A percentile compares a stretch with the other conserved stretches of the same genome.
phyloP scores from a whole-genome alignment of 2,329 filamentous ascomycete genomes.

The Epichloe festucae region DNA sequence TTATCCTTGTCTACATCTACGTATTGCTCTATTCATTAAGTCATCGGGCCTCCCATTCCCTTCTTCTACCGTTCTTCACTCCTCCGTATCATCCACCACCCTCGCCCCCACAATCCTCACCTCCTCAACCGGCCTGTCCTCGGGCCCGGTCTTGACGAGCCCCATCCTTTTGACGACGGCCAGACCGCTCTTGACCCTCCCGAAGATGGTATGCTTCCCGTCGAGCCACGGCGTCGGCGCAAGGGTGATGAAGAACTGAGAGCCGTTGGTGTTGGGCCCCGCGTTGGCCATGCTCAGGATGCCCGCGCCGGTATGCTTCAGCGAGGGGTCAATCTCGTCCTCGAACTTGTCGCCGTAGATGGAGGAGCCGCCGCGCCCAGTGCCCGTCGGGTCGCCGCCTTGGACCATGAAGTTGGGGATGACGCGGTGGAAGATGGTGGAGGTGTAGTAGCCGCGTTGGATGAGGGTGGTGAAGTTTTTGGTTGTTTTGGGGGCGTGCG shows the following conservation, averaged over 20 bases:
- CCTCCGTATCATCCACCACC: constrained; percentile 42
- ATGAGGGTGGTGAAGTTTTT: constrained; percentile 76
- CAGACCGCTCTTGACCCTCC: constrained; percentile 74
- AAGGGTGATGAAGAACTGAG: constrained; percentile 91
- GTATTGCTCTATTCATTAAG: too few relatives aligned
- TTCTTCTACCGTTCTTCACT: constrained; percentile 3
- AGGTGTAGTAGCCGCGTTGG: constrained; percentile 76
- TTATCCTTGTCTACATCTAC: too few relatives aligned
- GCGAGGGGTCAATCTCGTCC: constrained; percentile 66
- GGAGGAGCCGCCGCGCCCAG: constrained; percentile 73
- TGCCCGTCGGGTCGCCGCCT: constrained; percentile 86
- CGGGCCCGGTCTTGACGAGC: constrained; percentile 65
- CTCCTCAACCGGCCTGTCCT: constrained; percentile 71
- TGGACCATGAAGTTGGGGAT: constrained; percentile 97
- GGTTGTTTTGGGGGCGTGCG: constrained; percentile 81
- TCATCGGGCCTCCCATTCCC: too few relatives aligned
- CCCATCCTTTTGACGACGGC: constrained; percentile 78
- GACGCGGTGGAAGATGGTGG: constrained; percentile 79
- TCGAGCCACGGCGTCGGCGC: constrained; percentile 94
- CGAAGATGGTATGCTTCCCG: constrained; percentile 95
- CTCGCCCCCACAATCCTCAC: constrained; percentile 66
- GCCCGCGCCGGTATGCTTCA: constrained; percentile 89
- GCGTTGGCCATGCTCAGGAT: constrained; percentile 95
- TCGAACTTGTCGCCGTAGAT: constrained; percentile 93
- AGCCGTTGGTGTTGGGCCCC: constrained; percentile 85